Percentiles rank a stretch among this genome's conserved stretches.
These are phyloP conservation scores for Aspergillus ostianus DNA, from an alignment of 495 filamentous ascomycete species.

Conservation along the genomic window DNA sequence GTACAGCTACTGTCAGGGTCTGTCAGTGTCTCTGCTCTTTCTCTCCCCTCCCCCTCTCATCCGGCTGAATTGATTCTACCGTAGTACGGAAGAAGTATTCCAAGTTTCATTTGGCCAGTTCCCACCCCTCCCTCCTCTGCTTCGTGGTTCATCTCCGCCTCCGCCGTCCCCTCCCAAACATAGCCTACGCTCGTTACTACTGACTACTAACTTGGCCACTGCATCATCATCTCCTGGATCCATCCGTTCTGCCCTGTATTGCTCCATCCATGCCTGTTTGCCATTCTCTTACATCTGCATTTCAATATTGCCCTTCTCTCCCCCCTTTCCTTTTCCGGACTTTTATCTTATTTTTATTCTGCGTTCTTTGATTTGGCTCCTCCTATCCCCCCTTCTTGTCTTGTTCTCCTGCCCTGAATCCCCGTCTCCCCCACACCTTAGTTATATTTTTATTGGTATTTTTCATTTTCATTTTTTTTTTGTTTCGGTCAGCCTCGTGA, in stretches of 20 bases:
- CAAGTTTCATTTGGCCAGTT: no score
- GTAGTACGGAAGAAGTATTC: background rate
- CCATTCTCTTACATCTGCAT: background rate
- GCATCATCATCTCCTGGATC: conserved; percentile 6
- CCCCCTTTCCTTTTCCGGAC: conserved; percentile 5
- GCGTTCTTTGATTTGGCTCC: background rate
- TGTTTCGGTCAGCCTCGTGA: conserved; percentile 1
- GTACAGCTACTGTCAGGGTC: no score
- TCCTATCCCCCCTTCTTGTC: conserved; percentile 1
- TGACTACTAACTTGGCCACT: background rate
- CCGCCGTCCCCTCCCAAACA: background rate
- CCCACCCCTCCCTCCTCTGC: no score
- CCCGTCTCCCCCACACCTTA: no score
- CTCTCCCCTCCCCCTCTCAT: no score
- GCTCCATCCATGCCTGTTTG: conserved; percentile 5
- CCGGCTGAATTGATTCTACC: background rate
- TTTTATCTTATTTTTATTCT: conserved; percentile 9
- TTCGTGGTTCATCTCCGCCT: background rate
- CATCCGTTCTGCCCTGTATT: background rate
- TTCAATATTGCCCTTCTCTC: background rate
- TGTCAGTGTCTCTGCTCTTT: no score
- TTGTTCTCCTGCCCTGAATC: background rate
- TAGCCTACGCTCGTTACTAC: background rate
- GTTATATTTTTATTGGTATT: conserved; percentile 1
- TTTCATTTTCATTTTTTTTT: no score